phyloP scores from a whole-genome alignment of 805 yeast species.

The Zygotorulaspora florentina region DNA sequence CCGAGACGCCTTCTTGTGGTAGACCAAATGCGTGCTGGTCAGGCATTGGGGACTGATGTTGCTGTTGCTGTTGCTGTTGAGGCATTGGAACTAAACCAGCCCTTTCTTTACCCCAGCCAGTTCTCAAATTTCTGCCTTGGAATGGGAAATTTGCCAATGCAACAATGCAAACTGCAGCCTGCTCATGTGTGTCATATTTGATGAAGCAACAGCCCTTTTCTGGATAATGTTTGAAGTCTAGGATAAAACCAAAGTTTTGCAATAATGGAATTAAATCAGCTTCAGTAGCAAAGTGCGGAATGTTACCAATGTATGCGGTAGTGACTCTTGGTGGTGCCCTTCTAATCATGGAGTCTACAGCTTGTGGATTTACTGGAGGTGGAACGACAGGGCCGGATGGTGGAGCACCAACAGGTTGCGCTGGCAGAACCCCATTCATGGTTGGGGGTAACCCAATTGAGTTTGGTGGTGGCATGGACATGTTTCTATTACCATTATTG shows the following conservation, averaged over 20 bases:
- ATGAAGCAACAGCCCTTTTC: slow-evolving; percentile 87
- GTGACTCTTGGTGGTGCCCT: slow-evolving; percentile 67
- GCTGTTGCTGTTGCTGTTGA: slow-evolving; percentile 18
- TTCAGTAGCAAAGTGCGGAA: slow-evolving; percentile 72
- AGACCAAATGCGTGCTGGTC: slow-evolving; percentile 2
- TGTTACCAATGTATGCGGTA: slow-evolving; percentile 82
- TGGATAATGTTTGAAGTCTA: slow-evolving; percentile 73
- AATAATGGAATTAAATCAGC: slow-evolving; percentile 67
- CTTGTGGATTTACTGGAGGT: slow-evolving; percentile 45
- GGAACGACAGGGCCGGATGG: slow-evolving; percentile 26
- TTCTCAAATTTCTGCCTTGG: slow-evolving; percentile 72
- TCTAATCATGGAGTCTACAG: slow-evolving; percentile 66
- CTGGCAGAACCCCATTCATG: slow-evolving; percentile 25
- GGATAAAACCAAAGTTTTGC: slow-evolving; percentile 77
- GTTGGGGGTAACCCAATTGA: slow-evolving; percentile 22
- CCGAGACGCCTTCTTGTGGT: background rate
- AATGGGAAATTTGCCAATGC: slow-evolving; percentile 65
- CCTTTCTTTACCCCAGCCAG: slow-evolving; percentile 82
- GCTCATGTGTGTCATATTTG: slow-evolving; percentile 78
- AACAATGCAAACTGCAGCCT: slow-evolving; percentile 84
- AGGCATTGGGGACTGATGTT: slow-evolving; percentile 16
- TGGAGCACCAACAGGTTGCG: slow-evolving; percentile 17
- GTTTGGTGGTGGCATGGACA: slow-evolving; percentile 21
- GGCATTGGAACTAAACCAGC: slow-evolving; percentile 33
- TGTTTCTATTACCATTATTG: slow-evolving; percentile 19